These are phyloP conservation scores for Orbilia quercus DNA, from an alignment of 2,329 filamentous ascomycete species.

Conservation along the genomic window DNA sequence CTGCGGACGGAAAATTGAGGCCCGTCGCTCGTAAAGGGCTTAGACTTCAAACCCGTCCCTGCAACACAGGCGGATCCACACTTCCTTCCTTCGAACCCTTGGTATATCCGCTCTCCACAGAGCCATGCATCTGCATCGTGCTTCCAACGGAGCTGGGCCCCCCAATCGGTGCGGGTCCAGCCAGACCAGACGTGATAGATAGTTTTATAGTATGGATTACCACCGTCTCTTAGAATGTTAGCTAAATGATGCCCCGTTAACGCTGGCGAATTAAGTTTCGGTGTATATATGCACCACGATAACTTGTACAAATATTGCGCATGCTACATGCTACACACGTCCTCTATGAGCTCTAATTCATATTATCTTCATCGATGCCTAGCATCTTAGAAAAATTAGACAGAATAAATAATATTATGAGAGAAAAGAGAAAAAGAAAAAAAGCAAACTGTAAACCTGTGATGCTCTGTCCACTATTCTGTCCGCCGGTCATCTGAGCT, in stretches of 20 bases:
- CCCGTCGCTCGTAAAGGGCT: slow-evolving; percentile 54
- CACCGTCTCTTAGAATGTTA: too few relatives aligned
- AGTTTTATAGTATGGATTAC: too few relatives aligned
- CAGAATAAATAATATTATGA: too few relatives aligned
- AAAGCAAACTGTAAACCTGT: neutral
- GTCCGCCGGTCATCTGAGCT: slow-evolving; percentile 9
- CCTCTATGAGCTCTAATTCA: too few relatives aligned
- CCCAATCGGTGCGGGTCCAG: too few relatives aligned
- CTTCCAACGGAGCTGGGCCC: neutral
- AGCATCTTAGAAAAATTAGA: too few relatives aligned
- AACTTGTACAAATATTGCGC: neutral
- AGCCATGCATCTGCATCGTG: neutral
- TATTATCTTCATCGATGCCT: too few relatives aligned
- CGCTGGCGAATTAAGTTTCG: too few relatives aligned
- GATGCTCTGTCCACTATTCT: neutral
- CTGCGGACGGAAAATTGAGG: slow-evolving; percentile 57
- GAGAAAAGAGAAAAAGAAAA: too few relatives aligned
- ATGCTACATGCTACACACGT: too few relatives aligned
- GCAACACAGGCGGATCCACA: slow-evolving; percentile 54
- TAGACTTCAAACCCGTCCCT: slow-evolving; percentile 47
- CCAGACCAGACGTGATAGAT: too few relatives aligned
- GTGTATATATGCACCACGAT: slow-evolving; percentile 1
- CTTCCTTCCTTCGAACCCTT: slow-evolving; percentile 45
- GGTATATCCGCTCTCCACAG: slow-evolving; percentile 43
- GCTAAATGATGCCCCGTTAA: too few relatives aligned